Conservation (phyloP, 208 protist genomes). For the Leishmania mexicana region DNA sequence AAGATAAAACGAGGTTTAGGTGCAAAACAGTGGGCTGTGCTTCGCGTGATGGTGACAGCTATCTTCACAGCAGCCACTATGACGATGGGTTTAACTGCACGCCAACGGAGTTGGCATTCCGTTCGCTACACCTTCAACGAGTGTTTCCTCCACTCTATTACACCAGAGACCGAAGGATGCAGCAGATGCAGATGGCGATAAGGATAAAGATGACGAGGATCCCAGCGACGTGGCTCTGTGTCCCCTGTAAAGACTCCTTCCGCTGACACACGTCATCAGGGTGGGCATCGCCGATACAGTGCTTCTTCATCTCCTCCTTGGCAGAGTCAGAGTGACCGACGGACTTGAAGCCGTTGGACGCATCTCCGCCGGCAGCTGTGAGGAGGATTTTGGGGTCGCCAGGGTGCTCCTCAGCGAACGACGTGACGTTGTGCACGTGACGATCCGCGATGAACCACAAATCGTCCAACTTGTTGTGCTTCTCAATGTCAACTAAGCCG, state of each 20-base stretch:
- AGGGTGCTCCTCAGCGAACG: slow-evolving; percentile 84
- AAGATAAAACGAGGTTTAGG: neutral
- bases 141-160: neutral
- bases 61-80: neutral
- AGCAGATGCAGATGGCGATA: slow-evolving; percentile 33
- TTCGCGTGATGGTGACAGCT: neutral
- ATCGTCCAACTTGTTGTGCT: slow-evolving; percentile 62
- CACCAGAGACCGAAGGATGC: slow-evolving; percentile 38
- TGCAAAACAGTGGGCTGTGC: neutral
- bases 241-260: slow-evolving; percentile 24
- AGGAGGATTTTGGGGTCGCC: slow-evolving; percentile 81
- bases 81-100: neutral
- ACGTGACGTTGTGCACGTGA: slow-evolving; percentile 81
- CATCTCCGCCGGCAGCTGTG: slow-evolving; percentile 74
- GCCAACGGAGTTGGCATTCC: neutral
- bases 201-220: slow-evolving; percentile 37
- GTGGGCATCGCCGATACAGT: slow-evolving; percentile 73
- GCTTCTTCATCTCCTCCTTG: slow-evolving; percentile 69
- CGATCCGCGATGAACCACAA: slow-evolving; percentile 83
- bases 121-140: too few species aligned
- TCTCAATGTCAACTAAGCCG: slow-evolving; percentile 54
- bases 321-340: slow-evolving; percentile 74
- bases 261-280: slow-evolving; percentile 45
- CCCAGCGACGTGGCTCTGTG: slow-evolving; percentile 25
- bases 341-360: slow-evolving; percentile 79